Evolutionary conservation across 106 monocot species (phyloP).

Genomic region (Apostasia ramifera): DNA sequence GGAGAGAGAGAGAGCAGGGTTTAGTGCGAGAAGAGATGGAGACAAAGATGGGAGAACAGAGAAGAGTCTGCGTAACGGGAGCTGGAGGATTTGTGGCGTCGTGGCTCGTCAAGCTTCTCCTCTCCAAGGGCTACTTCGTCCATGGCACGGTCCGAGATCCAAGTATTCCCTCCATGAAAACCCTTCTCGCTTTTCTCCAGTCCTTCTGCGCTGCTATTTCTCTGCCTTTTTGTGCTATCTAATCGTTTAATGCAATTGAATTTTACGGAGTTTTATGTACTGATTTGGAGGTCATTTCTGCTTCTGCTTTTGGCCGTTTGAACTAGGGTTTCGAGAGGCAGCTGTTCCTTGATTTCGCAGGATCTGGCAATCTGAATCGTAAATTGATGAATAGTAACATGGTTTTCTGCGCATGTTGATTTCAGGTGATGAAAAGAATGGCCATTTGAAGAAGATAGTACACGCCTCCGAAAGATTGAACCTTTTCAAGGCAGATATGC

Average conservation of each 20-base stretch:
- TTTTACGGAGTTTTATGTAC: too few relatives aligned
- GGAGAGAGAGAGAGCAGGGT: background rate
- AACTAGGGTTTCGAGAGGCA: too few relatives aligned
- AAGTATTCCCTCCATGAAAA: constrained; percentile 9
- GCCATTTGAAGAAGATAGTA: constrained; percentile 5
- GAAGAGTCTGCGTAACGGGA: constrained; percentile 48
- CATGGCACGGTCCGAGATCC: constrained; percentile 55
- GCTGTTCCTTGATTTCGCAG: too few relatives aligned
- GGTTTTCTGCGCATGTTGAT: background rate
- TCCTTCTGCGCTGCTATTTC: too few relatives aligned
- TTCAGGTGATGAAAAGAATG: constrained; percentile 7
- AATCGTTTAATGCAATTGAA: too few relatives aligned
- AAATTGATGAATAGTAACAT: too few relatives aligned
- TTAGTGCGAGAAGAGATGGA: background rate
- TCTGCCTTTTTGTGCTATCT: too few relatives aligned
- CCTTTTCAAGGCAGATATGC: background rate
- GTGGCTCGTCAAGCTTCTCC: constrained; percentile 59
- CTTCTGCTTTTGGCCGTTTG: too few relatives aligned
- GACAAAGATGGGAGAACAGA: constrained; percentile 11
- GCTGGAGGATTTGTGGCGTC: constrained; percentile 39
- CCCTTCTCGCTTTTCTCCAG: too few relatives aligned
- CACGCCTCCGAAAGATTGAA: background rate
- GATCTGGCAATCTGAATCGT: too few relatives aligned
- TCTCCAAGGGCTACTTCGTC: constrained; percentile 34
- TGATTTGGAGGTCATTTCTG: too few relatives aligned